Evolutionary conservation across 1,139 yeast species (phyloP), one percentile per base, ranked within the genome.

Genomic region (Kluyveromyces sp.): DNA sequence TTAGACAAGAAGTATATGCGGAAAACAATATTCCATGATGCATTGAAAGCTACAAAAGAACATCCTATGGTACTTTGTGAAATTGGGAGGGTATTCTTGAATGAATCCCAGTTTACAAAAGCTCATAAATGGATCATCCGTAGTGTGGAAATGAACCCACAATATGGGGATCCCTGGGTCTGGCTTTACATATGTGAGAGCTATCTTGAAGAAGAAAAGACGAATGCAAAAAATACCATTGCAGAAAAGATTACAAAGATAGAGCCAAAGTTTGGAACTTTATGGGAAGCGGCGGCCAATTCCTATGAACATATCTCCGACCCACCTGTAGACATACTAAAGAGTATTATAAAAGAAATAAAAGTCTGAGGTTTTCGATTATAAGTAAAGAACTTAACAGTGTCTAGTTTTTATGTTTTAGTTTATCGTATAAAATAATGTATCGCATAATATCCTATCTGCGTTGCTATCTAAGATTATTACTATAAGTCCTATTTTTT

Each of bases 81-180:
- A 1, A 81, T 87, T 42, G 97, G 94, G 0, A 67, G 74, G 4
- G 77, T 78, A 51, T 81, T 88, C 55, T 85, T 85, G 83, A 58
- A 68, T 2, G 86, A 79, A 34, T 83, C 85, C 0, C 86, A 85
- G 54, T 65, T 72, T 37, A 65, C 74, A 2, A 82, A 81, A 54
- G 89, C 95, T 0, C 70, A 71, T 48, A 73, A 80, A 15, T 90
- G 96, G 92, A 77, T 89, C 53, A 83, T 83, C 41, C 73, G 89
- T 45, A 83, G 94, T 3, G 60, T 81, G 25, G 70, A 69, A 34
- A 69, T 71, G n/a, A 80, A 82, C 50, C 63, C 69, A 1, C 68
- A 65, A 15, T 75, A 72, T 59, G 97, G 96, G 3, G 97, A 90
- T 62, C 65, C 74, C 4, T 89, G 95, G 88, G 77, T 78, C 0